These are phyloP conservation scores for Leucogyrophana mollusca DNA, from an alignment of 768 basidiomycete genomes.

Conservation along the genomic window DNA sequence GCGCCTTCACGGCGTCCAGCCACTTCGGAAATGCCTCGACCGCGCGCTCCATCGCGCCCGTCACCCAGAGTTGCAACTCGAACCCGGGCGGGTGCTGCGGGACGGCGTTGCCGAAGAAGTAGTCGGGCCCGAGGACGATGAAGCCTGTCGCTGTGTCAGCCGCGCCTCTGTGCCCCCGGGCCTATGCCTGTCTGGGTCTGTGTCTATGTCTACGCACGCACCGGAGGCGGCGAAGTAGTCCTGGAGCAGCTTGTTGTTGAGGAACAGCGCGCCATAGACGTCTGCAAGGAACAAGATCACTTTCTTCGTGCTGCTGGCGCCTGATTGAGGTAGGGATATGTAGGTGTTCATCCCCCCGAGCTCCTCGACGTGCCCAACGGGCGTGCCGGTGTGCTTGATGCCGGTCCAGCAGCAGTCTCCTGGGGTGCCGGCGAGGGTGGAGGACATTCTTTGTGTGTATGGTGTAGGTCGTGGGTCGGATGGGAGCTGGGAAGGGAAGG, in stretches of 20 bases:
- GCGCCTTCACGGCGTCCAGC: constrained; percentile 47
- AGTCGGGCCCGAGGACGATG: constrained; percentile 57
- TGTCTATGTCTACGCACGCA: too few relatives aligned
- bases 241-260: constrained; percentile 57
- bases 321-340: constrained; percentile 43
- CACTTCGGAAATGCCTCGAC: constrained; percentile 43
- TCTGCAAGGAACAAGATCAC: constrained; percentile 58
- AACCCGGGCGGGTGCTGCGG: constrained; percentile 27
- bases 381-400: constrained; percentile 49
- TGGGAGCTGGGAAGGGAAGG: too few relatives aligned
- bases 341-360: constrained; percentile 55
- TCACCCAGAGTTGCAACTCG: constrained; percentile 41
- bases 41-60: constrained; percentile 30
- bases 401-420: constrained; percentile 48
- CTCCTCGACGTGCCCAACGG: constrained; percentile 39
- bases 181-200: too few relatives aligned
- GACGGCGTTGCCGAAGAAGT: constrained; percentile 52
- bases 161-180: too few relatives aligned
- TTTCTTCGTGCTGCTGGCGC: constrained; percentile 22
- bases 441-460: too few relatives aligned
- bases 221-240: constrained; percentile 64
- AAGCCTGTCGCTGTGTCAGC: constrained; percentile 52
- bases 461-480: too few relatives aligned
- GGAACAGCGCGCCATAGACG: constrained; percentile 50
- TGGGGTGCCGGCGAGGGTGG: constrained; percentile 39